These are phyloP conservation scores for Vanderwaltozyma yarrowii DNA, from an alignment of 805 yeast genomes.

Conservation along the genomic window DNA sequence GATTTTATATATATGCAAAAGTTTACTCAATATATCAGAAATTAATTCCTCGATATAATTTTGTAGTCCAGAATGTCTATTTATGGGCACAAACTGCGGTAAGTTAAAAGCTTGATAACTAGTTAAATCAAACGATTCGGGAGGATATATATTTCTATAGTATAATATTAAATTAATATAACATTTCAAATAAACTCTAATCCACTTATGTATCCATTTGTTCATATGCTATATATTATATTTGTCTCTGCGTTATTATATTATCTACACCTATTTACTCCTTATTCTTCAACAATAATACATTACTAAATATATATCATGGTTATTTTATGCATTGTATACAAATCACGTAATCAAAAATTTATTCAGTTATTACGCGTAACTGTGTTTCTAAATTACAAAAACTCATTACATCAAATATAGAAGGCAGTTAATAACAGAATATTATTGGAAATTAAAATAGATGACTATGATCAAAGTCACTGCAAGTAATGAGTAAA, in stretches of 20 bases:
- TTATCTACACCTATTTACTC: too few species aligned
- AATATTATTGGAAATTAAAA: too few species aligned
- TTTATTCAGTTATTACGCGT: too few species aligned
- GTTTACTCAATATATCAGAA: slow-evolving; percentile 17
- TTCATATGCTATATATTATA: background rate
- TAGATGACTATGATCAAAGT: too few species aligned
- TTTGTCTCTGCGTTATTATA: background rate
- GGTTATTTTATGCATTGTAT: too few species aligned
- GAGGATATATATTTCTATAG: slow-evolving; percentile 32
- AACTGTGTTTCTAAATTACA: too few species aligned
- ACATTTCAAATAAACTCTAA: slow-evolving; percentile 27
- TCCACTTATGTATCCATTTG: slow-evolving; percentile 13
- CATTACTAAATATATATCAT: too few species aligned
- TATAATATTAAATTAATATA: slow-evolving; percentile 30
- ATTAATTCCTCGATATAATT: slow-evolving; percentile 30
- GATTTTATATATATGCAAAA: slow-evolving; percentile 16
- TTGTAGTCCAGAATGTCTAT: slow-evolving; percentile 38
- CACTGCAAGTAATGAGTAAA: slow-evolving; percentile 10
- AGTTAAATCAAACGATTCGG: slow-evolving; percentile 26
- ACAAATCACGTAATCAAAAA: too few species aligned
- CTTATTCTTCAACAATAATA: too few species aligned
- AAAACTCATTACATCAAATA: too few species aligned
- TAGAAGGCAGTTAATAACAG: too few species aligned
- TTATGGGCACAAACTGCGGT: slow-evolving; percentile 31
- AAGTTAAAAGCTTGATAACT: slow-evolving; percentile 35